phyloP scores from a whole-genome alignment of 2,329 filamentous ascomycete species.

The Dichotomopilus funicola region DNA sequence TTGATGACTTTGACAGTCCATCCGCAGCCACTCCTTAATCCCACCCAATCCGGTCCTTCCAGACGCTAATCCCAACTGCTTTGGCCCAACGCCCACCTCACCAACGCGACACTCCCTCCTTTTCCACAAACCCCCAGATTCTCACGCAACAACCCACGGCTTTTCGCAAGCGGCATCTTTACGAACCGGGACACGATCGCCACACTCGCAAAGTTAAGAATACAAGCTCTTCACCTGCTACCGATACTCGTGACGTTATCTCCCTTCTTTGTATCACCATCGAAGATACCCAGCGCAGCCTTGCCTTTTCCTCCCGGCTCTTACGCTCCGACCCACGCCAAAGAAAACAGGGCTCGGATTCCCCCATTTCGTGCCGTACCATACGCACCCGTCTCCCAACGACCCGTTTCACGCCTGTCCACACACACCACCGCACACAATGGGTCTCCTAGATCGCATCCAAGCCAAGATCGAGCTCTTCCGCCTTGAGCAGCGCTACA shows the following conservation, averaged over 20 bases:
- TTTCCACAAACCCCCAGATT: neutral
- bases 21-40: conserved; percentile 7
- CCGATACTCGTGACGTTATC: neutral
- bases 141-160: neutral
- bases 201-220: neutral
- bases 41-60: conserved; percentile 1
- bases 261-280: neutral
- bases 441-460: conserved; percentile 53
- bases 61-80: neutral
- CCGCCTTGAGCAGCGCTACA: conserved; percentile 92
- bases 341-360: neutral
- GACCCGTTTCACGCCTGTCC: neutral
- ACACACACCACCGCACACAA: conserved; percentile 22
- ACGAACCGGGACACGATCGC: neutral
- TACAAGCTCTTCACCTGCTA: neutral
- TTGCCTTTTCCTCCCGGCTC: no score
- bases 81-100: conserved; percentile 2
- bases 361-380: neutral
- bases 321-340: no score
- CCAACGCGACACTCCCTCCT: neutral
- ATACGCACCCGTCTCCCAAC: neutral
- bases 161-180: neutral
- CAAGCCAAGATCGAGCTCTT: conserved; percentile 78
- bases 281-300: no score
- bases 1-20: neutral